These are phyloP conservation scores for Mucor velutinosus DNA, from an alignment of 371 early-diverging fungal species.

Conservation along the genomic window DNA sequence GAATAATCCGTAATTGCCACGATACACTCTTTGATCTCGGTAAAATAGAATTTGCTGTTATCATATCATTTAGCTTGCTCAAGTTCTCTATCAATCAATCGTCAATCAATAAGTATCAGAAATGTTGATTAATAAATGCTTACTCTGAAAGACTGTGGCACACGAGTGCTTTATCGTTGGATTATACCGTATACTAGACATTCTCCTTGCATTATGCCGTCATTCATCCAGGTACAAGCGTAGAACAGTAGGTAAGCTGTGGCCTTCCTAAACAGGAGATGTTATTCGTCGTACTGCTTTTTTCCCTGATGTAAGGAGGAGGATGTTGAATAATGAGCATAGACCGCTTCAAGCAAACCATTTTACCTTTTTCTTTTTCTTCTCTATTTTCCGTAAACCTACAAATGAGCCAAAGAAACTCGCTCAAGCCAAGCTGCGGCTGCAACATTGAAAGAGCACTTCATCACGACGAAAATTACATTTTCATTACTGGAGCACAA, in stretches of 20 bases:
- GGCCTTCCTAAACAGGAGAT: background rate
- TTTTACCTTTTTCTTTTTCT: constrained; percentile 11
- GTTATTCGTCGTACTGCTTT: background rate
- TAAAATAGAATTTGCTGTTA: too few relatives aligned
- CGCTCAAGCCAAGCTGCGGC: constrained; percentile 25
- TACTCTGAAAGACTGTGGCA: background rate
- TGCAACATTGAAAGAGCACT: constrained; percentile 37
- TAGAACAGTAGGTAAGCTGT: background rate
- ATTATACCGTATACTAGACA: background rate
- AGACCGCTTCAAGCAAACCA: background rate
- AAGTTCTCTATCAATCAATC: background rate
- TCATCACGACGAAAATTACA: constrained; percentile 31
- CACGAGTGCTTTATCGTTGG: background rate
- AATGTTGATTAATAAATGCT: background rate
- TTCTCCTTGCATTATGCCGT: background rate
- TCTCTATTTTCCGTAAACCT: background rate
- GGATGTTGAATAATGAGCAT: background rate
- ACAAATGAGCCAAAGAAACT: constrained; percentile 24
- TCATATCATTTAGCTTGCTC: background rate
- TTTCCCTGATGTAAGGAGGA: background rate
- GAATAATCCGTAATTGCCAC: too few relatives aligned
- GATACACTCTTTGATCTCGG: too few relatives aligned
- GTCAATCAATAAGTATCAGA: too few relatives aligned
- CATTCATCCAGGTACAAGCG: background rate
- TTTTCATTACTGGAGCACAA: constrained; percentile 45